A percentile compares a stretch with the other conserved stretches of the same genome.
These are phyloP conservation scores for Pichia manshurica DNA, from an alignment of 805 yeast genomes.

Conservation along the genomic window DNA sequence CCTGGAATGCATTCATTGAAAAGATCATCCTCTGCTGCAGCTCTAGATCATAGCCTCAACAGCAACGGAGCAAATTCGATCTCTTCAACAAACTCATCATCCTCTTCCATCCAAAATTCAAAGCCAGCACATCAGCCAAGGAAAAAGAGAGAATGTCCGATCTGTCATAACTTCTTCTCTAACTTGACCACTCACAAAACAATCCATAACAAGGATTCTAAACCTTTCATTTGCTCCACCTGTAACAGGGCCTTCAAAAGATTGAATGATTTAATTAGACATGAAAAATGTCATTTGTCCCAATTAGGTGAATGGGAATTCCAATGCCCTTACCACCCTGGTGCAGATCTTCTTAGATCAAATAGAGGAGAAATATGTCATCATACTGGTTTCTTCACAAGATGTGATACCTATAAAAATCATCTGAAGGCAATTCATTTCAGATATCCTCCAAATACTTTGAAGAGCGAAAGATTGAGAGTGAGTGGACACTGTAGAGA, in stretches of 20 bases:
- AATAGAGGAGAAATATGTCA: constrained; percentile 48
- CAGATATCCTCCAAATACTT: constrained; percentile 81
- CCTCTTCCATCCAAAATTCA: not conserved
- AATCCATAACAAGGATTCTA: constrained; percentile 65
- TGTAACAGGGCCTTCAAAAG: constrained; percentile 85
- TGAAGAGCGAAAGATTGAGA: constrained; percentile 63
- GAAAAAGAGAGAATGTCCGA: constrained; percentile 34
- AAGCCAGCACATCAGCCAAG: constrained; percentile 18
- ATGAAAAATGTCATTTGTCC: constrained; percentile 79
- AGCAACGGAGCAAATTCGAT: not conserved
- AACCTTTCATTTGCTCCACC: constrained; percentile 73
- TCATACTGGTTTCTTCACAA: constrained; percentile 74
- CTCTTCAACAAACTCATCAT: not conserved
- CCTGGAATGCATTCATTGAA: not conserved
- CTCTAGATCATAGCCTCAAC: not conserved
- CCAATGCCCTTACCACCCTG: constrained; percentile 65
- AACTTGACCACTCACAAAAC: constrained; percentile 81
- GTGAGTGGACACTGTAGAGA: constrained; percentile 73
- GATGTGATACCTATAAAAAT: constrained; percentile 90
- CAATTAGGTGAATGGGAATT: constrained; percentile 64
- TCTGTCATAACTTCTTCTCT: constrained; percentile 48
- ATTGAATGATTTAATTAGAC: constrained; percentile 80
- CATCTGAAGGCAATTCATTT: constrained; percentile 88
- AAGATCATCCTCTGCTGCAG: not conserved
- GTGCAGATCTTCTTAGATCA: constrained; percentile 3